These are phyloP conservation scores for Polysphondylium violaceum DNA, from an alignment of 78 protist species.

Conservation along the genomic window DNA sequence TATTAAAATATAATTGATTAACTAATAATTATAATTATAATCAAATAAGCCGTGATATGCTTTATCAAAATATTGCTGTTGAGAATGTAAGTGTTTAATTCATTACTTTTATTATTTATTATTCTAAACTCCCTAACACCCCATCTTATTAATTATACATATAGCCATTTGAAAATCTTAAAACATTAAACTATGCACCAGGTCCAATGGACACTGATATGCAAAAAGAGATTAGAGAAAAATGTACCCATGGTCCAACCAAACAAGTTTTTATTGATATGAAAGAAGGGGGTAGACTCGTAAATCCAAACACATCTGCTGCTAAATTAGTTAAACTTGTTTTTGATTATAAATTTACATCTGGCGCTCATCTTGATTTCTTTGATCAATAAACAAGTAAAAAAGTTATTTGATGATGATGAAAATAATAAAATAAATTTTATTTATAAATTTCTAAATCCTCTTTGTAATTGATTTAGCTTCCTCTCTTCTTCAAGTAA, in stretches of 20 bases:
- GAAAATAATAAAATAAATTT: not conserved
- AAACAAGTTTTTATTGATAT: slow-evolving; percentile 5
- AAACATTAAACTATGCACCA: slow-evolving; percentile 44
- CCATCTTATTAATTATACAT: not conserved
- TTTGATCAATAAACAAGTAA: slow-evolving; percentile 7
- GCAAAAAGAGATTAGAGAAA: slow-evolving; percentile 28
- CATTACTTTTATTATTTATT: not conserved
- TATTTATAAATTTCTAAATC: not conserved
- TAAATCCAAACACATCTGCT: slow-evolving; percentile 22
- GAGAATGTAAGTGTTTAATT: slow-evolving; percentile 33
- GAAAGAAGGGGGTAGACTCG: slow-evolving; percentile 11
- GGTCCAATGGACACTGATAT: slow-evolving; percentile 71
- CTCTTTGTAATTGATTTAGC: not conserved
- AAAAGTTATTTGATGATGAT: not conserved
- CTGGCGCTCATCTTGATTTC: slow-evolving; percentile 56
- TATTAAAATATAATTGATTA: not conserved
- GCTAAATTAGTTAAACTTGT: not conserved
- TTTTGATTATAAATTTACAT: not conserved
- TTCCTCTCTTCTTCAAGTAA: slow-evolving; percentile 61
- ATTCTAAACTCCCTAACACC: not conserved
- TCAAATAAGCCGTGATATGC: slow-evolving; percentile 71
- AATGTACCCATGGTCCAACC: not conserved
- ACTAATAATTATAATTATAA: not conserved
- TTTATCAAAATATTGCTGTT: not conserved
- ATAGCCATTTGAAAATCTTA: slow-evolving; percentile 13